Percentiles rank a stretch among this genome's conserved stretches.
Evolutionary conservation across 2,329 filamentous ascomycete species (phyloP).

Genomic region (Talaromyces piceae): DNA sequence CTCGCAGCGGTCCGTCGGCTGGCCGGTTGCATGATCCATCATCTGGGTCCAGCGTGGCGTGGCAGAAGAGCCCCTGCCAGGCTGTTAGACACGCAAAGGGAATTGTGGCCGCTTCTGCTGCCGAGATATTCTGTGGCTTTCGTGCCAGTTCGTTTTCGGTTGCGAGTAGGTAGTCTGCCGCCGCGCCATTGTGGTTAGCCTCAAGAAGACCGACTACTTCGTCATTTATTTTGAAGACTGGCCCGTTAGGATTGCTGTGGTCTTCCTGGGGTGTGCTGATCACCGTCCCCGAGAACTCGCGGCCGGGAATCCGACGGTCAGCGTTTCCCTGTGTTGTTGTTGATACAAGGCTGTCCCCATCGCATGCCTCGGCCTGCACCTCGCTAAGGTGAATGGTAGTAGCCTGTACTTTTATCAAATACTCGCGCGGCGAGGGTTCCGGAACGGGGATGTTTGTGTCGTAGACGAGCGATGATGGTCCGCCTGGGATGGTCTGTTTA

Average conservation of each 20-base stretch:
- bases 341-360: not conserved
- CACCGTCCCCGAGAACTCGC: conserved; percentile 35
- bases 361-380: conserved; percentile 10
- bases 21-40: conserved; percentile 11
- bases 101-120: conserved; percentile 29
- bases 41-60: conserved; percentile 26
- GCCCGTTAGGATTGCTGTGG: conserved; percentile 22
- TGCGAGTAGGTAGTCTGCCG: conserved; percentile 34
- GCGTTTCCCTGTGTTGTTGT: conserved; percentile 14
- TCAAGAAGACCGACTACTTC: conserved; percentile 33
- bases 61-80: conserved; percentile 35
- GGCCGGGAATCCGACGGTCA: conserved; percentile 28
- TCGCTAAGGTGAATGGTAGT: conserved; percentile 35
- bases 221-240: conserved; percentile 35
- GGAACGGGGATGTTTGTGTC: conserved; percentile 31
- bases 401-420: conserved; percentile 34
- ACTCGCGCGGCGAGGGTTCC: conserved; percentile 27
- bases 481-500: conserved; percentile 15
- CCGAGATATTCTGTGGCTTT: conserved; percentile 30
- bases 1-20: conserved; percentile 19
- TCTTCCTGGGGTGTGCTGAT: conserved; percentile 28
- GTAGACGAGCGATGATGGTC: conserved; percentile 23
- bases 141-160: conserved; percentile 31
- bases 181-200: conserved; percentile 31
- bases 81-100: conserved; percentile 34